These are phyloP conservation scores for Penicillium nordicum DNA, from an alignment of 2,329 filamentous ascomycete species.

Conservation along the genomic window DNA sequence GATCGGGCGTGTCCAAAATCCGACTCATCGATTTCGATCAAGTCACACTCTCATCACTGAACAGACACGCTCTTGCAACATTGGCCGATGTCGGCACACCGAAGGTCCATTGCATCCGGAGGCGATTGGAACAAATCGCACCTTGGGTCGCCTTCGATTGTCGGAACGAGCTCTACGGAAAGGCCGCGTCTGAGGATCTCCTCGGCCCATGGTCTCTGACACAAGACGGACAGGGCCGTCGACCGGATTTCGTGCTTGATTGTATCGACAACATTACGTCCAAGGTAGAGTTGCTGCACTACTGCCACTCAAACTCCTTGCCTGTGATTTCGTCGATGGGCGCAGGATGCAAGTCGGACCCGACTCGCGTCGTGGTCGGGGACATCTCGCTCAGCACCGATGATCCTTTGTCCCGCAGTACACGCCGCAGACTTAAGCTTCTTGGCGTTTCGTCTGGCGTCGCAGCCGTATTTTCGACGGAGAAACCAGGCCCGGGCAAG, in stretches of 20 bases:
- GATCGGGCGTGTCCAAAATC: conserved; percentile 83
- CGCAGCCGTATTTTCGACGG: conserved; percentile 86
- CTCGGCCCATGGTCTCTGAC: conserved; percentile 62
- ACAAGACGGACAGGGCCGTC: conserved; percentile 42
- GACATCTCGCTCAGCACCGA: conserved; percentile 87
- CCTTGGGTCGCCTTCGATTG: conserved; percentile 92
- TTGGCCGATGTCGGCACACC: conserved; percentile 88
- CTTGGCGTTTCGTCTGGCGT: conserved; percentile 80
- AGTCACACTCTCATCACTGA: conserved; percentile 89
- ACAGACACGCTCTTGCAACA: conserved; percentile 93
- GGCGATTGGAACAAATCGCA: conserved; percentile 76
- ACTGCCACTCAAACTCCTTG: conserved; percentile 74
- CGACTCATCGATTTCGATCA: conserved; percentile 96
- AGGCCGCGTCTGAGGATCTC: conserved; percentile 61
- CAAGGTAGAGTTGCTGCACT: conserved; percentile 85
- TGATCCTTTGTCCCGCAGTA: conserved; percentile 82
- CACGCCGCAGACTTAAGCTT: conserved; percentile 71
- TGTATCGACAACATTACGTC: conserved; percentile 98
- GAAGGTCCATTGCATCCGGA: conserved; percentile 82
- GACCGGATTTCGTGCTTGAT: conserved; percentile 87
- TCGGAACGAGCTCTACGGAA: conserved; percentile 77
- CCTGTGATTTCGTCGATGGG: conserved; percentile 94
- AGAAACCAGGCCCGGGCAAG: conserved; percentile 86
- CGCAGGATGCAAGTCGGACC: conserved; percentile 86
- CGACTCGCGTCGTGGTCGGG: conserved; percentile 80